These are phyloP conservation scores for Zopfia rhizophila DNA, from an alignment of 2,329 filamentous ascomycete genomes.

Conservation along the genomic window DNA sequence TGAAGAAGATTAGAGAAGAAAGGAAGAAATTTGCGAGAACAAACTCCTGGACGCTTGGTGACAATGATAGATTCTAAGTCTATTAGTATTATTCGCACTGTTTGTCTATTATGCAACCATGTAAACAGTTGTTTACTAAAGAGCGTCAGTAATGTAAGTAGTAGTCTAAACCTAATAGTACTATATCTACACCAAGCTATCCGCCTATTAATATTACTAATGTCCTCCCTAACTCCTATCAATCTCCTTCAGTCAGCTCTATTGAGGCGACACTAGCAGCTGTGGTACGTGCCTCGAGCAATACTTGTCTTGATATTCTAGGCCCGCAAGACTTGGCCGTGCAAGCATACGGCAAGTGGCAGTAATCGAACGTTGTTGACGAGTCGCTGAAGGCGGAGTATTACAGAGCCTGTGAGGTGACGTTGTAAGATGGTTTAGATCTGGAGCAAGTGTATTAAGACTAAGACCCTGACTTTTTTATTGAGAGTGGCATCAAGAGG, in stretches of 20 bases:
- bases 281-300: not conserved
- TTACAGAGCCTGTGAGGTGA: conserved; percentile 18
- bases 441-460: conserved; percentile 40
- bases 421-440: conserved; percentile 21
- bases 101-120: too few relatives aligned
- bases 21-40: conserved; percentile 22
- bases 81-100: too few relatives aligned
- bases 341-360: conserved; percentile 24
- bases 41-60: conserved; percentile 4
- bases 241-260: conserved; percentile 11
- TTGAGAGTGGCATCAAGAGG: conserved; percentile 39
- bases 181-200: conserved; percentile 21
- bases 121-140: conserved; percentile 45
- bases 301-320: conserved; percentile 22
- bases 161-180: conserved; percentile 25
- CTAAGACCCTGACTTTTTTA: conserved; percentile 43
- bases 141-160: conserved; percentile 38
- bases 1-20: conserved; percentile 22
- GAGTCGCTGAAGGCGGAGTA: conserved; percentile 21
- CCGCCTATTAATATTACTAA: conserved; percentile 46
- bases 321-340: conserved; percentile 24
- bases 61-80: not conserved
- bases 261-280: conserved; percentile 9
- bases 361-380: conserved; percentile 27
- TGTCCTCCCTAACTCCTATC: conserved; percentile 26